Base-by-base conservation (phyloP, 116 monocot genomes). In the Cymodocea nodosa region DNA sequence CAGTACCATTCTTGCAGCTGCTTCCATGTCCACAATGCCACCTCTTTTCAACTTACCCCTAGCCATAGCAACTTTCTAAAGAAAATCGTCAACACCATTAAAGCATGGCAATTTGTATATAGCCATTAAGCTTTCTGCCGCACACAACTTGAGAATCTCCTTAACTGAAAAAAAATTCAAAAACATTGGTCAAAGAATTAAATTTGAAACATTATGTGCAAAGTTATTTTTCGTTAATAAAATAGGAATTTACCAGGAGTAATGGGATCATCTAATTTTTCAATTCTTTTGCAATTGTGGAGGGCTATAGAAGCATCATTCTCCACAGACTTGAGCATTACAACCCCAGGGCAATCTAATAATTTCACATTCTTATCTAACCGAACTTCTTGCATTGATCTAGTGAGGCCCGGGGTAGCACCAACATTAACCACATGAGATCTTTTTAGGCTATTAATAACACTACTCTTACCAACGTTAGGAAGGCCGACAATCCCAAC, bases 361-460 rank as follows among this genome's bases (percentile, higher is more conserved):
- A 90, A 68, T 69, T 90, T 90, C 37, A 97, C 95, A 39, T 90
- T 81, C 71, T 87, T 90, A 78, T 97, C 91, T 71, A 97, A 82
- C 0, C 87, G 90, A 56, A 97, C 79, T 75, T 90, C 95, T 85
- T 97, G 95, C 95, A 97, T 85, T 59, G 95, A 85, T 75, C 80
- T 85, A 57, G 90, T 97, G 61, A 97, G 66, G 13, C 95, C 95
- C 2, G 95, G 95, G 36, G 95, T 90, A 54, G 95, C 82, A 57
- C 95, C 95, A 75, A 90, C 95, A 80, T 90, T 97, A 54, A 84
- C 95, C 23, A 85, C 90, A 74, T 85, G 90, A 30, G 90, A 83
- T 77, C 95, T 85, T 69, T 97, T 97, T 78, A 97, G 77, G 69
- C 95, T 97, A 71, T 97, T 97, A 20, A 97, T 97, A 67, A 97